Conservation (phyloP, 371 early-diverging fungal species). For the Parasitella parasitica region DNA sequence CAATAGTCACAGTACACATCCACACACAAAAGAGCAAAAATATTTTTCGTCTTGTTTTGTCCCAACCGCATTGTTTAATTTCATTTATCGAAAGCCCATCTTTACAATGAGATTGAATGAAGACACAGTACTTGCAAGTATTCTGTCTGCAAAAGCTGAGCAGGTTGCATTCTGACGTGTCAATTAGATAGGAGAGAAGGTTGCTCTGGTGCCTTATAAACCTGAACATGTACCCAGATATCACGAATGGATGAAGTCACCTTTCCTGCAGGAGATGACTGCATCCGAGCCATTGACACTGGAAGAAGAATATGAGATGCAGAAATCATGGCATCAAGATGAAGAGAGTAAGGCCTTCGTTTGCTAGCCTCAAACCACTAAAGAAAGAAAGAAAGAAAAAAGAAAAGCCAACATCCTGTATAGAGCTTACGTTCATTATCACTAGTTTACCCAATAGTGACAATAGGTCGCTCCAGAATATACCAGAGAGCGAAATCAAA, state of each 20-base stretch:
- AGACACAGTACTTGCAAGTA: constrained; percentile 31
- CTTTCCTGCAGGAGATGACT: constrained; percentile 88
- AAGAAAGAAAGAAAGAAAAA: too few relatives aligned
- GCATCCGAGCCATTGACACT: constrained; percentile 91
- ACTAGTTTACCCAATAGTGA: constrained; percentile 36
- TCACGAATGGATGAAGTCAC: constrained; percentile 94
- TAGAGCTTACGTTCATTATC: constrained; percentile 76
- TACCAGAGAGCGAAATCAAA: constrained; percentile 41
- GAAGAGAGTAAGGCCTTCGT: constrained; percentile 75
- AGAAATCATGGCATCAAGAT: constrained; percentile 84
- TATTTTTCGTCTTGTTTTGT: not conserved
- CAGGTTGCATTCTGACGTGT: not conserved
- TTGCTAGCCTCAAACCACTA: too few relatives aligned
- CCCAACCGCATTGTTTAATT: not conserved
- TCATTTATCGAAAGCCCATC: too few relatives aligned
- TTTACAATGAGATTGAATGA: constrained; percentile 36
- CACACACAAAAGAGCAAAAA: too few relatives aligned
- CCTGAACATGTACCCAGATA: constrained; percentile 83
- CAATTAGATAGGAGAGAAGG: constrained; percentile 60
- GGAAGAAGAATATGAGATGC: constrained; percentile 94
- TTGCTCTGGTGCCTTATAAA: constrained; percentile 84
- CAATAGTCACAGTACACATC: not conserved
- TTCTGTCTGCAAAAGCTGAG: not conserved
- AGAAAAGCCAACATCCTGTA: not conserved
- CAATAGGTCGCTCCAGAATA: constrained; percentile 5